Evolutionary conservation across 805 yeast species (phyloP).

Genomic region (Candida ficus): DNA sequence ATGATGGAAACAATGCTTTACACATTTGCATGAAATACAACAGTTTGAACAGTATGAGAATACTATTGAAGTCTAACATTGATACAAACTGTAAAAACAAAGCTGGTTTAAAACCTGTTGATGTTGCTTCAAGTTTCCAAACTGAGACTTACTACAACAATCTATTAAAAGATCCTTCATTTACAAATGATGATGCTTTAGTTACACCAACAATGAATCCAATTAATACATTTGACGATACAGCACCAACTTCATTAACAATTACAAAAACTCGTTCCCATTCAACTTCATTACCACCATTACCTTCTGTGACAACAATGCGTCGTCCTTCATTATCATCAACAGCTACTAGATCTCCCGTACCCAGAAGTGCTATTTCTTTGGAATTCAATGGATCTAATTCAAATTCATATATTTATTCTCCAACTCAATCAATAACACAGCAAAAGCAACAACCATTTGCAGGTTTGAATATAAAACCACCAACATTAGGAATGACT

Average conservation of each 20-base stretch:
- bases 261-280: slow-evolving; percentile 13
- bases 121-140: slow-evolving; percentile 51
- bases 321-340: slow-evolving; percentile 25
- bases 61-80: slow-evolving; percentile 46
- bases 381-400: slow-evolving; percentile 20
- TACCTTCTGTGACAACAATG: slow-evolving; percentile 29
- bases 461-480: slow-evolving; percentile 14
- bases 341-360: slow-evolving; percentile 20
- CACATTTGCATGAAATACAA: slow-evolving; percentile 80
- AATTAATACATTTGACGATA: slow-evolving; percentile 1
- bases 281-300: slow-evolving; percentile 28
- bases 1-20: slow-evolving; percentile 73
- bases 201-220: slow-evolving; percentile 5
- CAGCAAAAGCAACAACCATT: slow-evolving; percentile 6
- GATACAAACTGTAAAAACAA: slow-evolving; percentile 45
- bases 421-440: slow-evolving; percentile 14
- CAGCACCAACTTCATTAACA: background rate
- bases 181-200: slow-evolving; percentile 2
- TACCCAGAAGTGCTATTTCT: slow-evolving; percentile 22
- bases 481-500: slow-evolving; percentile 14
- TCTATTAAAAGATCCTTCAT: slow-evolving; percentile 6
- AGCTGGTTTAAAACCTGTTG: slow-evolving; percentile 62
- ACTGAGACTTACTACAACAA: slow-evolving; percentile 37
- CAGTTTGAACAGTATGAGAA: slow-evolving; percentile 47
- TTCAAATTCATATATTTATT: slow-evolving; percentile 22